phyloP scores from a whole-genome alignment of 495 filamentous ascomycete species.

The Choiromyces venosus region DNA sequence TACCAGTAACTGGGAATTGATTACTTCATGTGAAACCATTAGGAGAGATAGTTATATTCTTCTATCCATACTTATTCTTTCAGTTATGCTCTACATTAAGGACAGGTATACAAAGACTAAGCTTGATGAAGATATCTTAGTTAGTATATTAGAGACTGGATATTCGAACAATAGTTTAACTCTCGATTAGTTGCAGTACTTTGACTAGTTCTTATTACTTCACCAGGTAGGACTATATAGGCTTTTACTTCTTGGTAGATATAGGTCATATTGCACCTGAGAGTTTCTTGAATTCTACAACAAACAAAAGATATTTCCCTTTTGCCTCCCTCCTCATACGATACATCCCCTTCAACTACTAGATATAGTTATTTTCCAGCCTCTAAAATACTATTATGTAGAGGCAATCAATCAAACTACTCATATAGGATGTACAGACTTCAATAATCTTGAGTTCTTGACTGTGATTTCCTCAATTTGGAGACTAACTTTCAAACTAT shows the following conservation, averaged over 20 bases:
- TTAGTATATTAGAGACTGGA: constrained; percentile 17
- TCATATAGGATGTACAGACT: too few species aligned
- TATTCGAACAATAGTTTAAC: constrained; percentile 21
- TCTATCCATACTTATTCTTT: too few species aligned
- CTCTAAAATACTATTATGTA: neutral
- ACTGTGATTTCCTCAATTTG: too few species aligned
- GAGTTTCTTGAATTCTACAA: constrained; percentile 11
- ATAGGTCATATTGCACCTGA: constrained; percentile 5
- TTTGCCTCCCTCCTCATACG: neutral
- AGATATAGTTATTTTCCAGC: neutral
- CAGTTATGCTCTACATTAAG: too few species aligned
- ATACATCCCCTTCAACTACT: constrained; percentile 3
- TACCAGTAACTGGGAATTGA: too few species aligned
- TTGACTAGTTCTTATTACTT: neutral
- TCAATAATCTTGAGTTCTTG: too few species aligned
- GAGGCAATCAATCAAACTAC: too few species aligned
- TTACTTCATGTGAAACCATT: too few species aligned
- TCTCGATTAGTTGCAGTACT: constrained; percentile 4
- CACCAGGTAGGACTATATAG: neutral
- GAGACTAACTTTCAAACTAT: neutral
- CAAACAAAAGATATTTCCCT: constrained; percentile 3
- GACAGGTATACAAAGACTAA: too few species aligned
- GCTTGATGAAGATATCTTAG: neutral
- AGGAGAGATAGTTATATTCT: too few species aligned
- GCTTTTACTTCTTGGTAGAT: constrained; percentile 4